Evolutionary conservation across 352 stramenopile genomes (phyloP).

Genomic region (Phytophthora kernoviae): DNA sequence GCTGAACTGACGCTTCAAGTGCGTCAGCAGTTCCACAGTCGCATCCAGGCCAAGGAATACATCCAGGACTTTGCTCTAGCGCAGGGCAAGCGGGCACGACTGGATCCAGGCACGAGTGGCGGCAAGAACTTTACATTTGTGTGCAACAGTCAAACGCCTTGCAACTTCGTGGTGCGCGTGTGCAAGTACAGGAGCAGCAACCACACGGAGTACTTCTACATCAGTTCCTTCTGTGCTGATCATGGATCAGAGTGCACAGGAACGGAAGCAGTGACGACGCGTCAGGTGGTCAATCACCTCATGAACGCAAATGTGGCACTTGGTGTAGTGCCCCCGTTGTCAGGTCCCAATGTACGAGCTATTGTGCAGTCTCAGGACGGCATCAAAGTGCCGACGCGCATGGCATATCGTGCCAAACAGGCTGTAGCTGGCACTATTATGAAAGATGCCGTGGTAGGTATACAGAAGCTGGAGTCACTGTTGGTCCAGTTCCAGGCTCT

Average conservation of each 20-base stretch:
- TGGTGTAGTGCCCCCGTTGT: constrained; percentile 36
- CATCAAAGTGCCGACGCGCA: constrained; percentile 41
- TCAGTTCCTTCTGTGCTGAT: constrained; percentile 41
- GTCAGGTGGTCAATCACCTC: constrained; percentile 47
- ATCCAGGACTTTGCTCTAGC: constrained; percentile 59
- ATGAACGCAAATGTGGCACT: constrained; percentile 32
- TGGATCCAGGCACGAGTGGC: constrained; percentile 43
- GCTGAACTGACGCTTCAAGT: constrained; percentile 36
- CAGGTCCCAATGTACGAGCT: constrained; percentile 34
- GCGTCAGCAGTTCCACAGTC: constrained; percentile 41
- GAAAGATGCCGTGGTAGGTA: constrained; percentile 36
- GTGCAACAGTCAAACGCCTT: constrained; percentile 50
- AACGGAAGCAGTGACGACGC: constrained; percentile 38
- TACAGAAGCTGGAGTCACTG: constrained; percentile 57
- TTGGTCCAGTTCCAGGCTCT: constrained; percentile 45
- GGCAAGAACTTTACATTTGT: constrained; percentile 60
- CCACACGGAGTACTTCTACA: constrained; percentile 34
- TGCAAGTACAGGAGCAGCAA: constrained; percentile 36
- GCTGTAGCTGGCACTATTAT: constrained; percentile 30
- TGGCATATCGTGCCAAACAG: constrained; percentile 46
- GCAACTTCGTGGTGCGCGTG: constrained; percentile 45
- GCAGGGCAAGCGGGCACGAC: constrained; percentile 44
- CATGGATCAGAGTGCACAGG: constrained; percentile 43
- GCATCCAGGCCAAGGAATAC: constrained; percentile 43
- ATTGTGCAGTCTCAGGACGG: constrained; percentile 47